Evolutionary conservation across 208 protist species (phyloP).

Genomic region (Leptomonas pyrrhocoris): DNA sequence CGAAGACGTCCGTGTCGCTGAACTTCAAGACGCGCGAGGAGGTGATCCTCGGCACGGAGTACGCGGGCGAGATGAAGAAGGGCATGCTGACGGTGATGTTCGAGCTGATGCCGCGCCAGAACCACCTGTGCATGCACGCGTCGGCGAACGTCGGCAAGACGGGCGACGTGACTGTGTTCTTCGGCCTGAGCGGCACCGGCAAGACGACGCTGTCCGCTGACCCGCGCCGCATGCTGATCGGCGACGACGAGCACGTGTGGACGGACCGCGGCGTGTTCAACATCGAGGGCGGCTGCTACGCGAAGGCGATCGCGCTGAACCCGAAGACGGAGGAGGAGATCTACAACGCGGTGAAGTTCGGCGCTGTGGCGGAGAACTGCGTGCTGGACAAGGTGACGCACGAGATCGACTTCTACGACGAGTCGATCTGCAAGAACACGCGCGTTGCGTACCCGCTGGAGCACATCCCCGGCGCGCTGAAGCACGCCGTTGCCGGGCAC

Average conservation of each 20-base stretch:
- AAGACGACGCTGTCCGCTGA: conserved; percentile 95
- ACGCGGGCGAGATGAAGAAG: conserved; percentile 99
- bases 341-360: conserved; percentile 88
- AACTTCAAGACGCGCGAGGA: conserved; percentile 89
- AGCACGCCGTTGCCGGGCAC: conserved; percentile 75
- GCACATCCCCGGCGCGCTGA: conserved; percentile 93
- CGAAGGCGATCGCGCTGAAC: conserved; percentile 90
- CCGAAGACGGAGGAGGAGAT: conserved; percentile 93
- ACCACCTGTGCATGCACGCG: conserved; percentile 94
- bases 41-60: conserved; percentile 96
- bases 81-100: conserved; percentile 97
- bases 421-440: conserved; percentile 96
- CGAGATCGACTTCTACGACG: conserved; percentile 94
- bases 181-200: conserved; percentile 91
- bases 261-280: conserved; percentile 91
- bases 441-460: conserved; percentile 95
- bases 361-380: conserved; percentile 91
- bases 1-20: conserved; percentile 72
- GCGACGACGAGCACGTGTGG: conserved; percentile 95
- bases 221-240: conserved; percentile 85
- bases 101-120: conserved; percentile 93
- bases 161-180: conserved; percentile 89
- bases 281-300: conserved; percentile 94
- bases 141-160: conserved; percentile 88
- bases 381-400: conserved; percentile 56